A percentile compares a stretch with the other conserved stretches of the same genome.
These are phyloP conservation scores for Irpex lacteus DNA, from an alignment of 1,284 basidiomycete species.

Conservation along the genomic window DNA sequence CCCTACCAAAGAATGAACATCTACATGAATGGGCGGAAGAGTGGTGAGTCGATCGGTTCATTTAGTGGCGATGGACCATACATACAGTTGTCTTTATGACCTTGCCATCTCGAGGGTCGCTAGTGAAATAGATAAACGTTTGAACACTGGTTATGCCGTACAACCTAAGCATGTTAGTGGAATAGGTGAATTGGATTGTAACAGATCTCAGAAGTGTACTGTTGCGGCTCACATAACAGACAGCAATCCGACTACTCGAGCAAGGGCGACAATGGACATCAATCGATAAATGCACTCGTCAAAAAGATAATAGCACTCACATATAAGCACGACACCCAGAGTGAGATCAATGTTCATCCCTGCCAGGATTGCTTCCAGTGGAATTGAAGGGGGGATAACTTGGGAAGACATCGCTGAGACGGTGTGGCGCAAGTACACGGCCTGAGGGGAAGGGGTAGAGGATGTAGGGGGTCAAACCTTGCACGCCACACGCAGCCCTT, in stretches of 20 bases:
- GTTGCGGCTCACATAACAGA: background rate
- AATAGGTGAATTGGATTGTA: too few relatives aligned
- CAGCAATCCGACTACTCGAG: background rate
- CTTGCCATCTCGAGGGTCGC: background rate
- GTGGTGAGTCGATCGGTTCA: too few relatives aligned
- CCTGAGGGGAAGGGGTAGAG: background rate
- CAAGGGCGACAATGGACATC: background rate
- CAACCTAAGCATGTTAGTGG: background rate
- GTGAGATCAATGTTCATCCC: background rate
- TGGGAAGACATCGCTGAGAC: background rate
- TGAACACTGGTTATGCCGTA: constrained; percentile 13
- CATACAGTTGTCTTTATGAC: constrained; percentile 5
- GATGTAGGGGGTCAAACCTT: too few relatives aligned
- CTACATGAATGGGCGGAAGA: too few relatives aligned
- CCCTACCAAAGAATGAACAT: background rate
- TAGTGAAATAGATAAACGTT: constrained; percentile 6
- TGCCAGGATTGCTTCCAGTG: background rate
- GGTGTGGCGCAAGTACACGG: background rate
- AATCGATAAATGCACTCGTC: background rate
- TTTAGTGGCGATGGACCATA: background rate
- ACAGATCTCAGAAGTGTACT: too few relatives aligned
- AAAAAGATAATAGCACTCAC: background rate
- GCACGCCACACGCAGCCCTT: too few relatives aligned
- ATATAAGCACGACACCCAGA: background rate
- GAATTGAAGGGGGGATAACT: background rate